These are phyloP conservation scores for Tuber aestivum DNA, from an alignment of 495 filamentous ascomycete species.

Conservation along the genomic window DNA sequence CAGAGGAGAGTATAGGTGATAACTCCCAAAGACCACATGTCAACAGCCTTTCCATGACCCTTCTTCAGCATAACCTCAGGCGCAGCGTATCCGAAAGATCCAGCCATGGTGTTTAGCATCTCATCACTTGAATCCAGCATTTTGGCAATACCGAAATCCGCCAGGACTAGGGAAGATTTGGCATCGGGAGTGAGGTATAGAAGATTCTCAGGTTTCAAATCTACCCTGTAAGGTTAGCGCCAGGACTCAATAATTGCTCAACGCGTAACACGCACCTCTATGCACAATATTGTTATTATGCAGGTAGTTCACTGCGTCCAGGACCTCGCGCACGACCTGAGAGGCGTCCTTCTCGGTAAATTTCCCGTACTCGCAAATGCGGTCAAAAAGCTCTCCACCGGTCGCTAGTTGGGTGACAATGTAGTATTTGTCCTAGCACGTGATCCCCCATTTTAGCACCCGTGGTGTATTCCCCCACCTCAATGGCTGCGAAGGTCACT, in stretches of 20 bases:
- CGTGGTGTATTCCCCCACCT: background rate
- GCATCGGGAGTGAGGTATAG: constrained; percentile 76
- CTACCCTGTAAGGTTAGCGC: constrained; percentile 47
- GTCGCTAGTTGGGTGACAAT: constrained; percentile 97
- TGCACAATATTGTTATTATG: constrained; percentile 95
- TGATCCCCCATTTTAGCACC: constrained; percentile 12
- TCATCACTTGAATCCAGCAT: constrained; percentile 87
- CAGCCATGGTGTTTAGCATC: constrained; percentile 95
- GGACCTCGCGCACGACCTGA: constrained; percentile 89
- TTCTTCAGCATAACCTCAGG: constrained; percentile 98
- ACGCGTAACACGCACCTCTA: constrained; percentile 57
- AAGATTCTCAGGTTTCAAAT: constrained; percentile 97
- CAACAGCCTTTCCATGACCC: constrained; percentile 96
- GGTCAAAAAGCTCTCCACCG: constrained; percentile 94
- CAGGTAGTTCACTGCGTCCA: constrained; percentile 90
- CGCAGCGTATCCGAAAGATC: constrained; percentile 95
- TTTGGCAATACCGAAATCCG: constrained; percentile 98
- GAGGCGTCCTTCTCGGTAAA: constrained; percentile 99
- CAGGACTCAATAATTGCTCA: constrained; percentile 8
- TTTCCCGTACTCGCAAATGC: constrained; percentile 95
- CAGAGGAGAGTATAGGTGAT: constrained; percentile 99
- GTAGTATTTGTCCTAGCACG: constrained; percentile 90
- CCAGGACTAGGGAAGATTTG: constrained; percentile 81
- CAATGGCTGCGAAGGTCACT: constrained; percentile 23
- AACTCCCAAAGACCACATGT: constrained; percentile 98